A percentile compares a stretch with the other conserved stretches of the same genome.
These are phyloP conservation scores for Diaporthe velutina DNA, from an alignment of 2,329 filamentous ascomycete species.

Conservation along the genomic window DNA sequence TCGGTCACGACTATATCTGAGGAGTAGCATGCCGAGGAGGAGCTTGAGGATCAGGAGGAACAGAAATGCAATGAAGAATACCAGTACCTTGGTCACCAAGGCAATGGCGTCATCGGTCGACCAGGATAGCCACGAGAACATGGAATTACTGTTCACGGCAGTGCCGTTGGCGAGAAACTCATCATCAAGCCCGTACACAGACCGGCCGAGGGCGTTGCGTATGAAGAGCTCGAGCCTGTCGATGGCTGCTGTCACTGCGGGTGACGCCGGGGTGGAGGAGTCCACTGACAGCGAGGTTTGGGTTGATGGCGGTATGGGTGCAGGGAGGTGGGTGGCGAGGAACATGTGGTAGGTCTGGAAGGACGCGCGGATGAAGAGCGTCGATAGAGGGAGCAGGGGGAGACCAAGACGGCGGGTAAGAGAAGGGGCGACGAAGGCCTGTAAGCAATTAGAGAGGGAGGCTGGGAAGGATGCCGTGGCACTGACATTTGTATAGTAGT, in stretches of 20 bases:
- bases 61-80: conserved; percentile 88
- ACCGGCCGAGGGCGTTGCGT: conserved; percentile 80
- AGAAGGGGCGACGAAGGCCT: conserved; percentile 92
- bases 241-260: conserved; percentile 81
- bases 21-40: conserved; percentile 86
- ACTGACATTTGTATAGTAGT: conserved; percentile 93
- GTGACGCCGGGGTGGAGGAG: conserved; percentile 73
- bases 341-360: conserved; percentile 99
- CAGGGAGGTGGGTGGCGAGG: conserved; percentile 85
- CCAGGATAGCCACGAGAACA: conserved; percentile 64
- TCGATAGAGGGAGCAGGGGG: conserved; percentile 91
- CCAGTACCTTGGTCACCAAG: conserved; percentile 82
- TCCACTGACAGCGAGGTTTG: conserved; percentile 76
- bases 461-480: neutral
- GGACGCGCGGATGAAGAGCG: conserved; percentile 93
- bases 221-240: conserved; percentile 84
- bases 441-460: conserved; percentile 34
- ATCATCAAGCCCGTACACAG: conserved; percentile 73
- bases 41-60: conserved; percentile 88
- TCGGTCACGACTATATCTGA: conserved; percentile 82
- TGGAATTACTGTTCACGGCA: conserved; percentile 48
- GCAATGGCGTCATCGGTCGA: conserved; percentile 81
- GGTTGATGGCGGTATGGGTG: conserved; percentile 75
- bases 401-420: conserved; percentile 90
- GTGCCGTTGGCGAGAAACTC: conserved; percentile 45